Percentiles rank a stretch among this genome's conserved stretches.
Evolutionary conservation across 164 flowering plant genomes (phyloP).

Genomic region (Sedum album): DNA sequence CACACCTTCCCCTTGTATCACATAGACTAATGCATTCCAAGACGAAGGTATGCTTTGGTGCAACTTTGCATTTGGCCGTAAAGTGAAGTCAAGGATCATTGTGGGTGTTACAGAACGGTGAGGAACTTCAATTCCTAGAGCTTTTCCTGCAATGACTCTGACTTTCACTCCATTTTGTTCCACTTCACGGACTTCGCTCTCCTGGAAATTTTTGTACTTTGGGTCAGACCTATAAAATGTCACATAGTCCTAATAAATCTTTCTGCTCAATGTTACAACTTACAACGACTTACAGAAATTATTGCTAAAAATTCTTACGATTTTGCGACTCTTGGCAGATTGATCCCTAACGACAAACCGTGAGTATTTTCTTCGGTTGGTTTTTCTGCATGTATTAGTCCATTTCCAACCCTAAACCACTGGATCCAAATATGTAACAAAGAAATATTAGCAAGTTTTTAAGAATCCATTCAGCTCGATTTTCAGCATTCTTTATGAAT

Average conservation of each 20-base stretch:
- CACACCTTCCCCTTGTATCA: slow-evolving; percentile 72
- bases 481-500: too few species aligned
- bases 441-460: slow-evolving; percentile 33
- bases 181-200: slow-evolving; percentile 42
- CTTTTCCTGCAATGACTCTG: slow-evolving; percentile 73
- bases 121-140: slow-evolving; percentile 57
- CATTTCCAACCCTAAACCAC: slow-evolving; percentile 97
- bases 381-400: slow-evolving; percentile 89
- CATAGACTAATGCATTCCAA: slow-evolving; percentile 79
- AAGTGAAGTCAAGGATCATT: slow-evolving; percentile 76
- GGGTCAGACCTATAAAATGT: slow-evolving; percentile 30
- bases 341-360: slow-evolving; percentile 86
- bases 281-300: too few species aligned
- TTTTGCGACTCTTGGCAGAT: slow-evolving; percentile 69
- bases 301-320: slow-evolving; percentile 36
- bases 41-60: slow-evolving; percentile 50
- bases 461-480: neutral
- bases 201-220: slow-evolving; percentile 56
- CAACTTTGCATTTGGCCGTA: slow-evolving; percentile 51
- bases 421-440: slow-evolving; percentile 24
- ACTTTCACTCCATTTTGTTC: slow-evolving; percentile 56
- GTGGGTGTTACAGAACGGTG: slow-evolving; percentile 78
- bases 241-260: too few species aligned
- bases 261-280: too few species aligned
- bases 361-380: slow-evolving; percentile 64